phyloP scores from a whole-genome alignment of 2,329 filamentous ascomycete genomes.

The Alternaria postmessia region DNA sequence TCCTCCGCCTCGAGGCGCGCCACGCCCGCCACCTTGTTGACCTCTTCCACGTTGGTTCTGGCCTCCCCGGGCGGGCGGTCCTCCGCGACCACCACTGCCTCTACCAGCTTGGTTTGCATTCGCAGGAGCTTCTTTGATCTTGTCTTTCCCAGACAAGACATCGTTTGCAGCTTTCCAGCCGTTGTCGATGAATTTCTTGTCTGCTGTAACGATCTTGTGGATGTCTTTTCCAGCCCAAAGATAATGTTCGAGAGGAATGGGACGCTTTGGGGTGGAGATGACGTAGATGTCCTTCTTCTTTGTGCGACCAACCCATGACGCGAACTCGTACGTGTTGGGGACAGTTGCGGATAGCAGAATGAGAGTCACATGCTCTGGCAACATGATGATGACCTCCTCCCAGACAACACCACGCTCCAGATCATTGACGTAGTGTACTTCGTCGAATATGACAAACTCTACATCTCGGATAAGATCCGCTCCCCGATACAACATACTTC shows the following conservation, averaged over 20 bases:
- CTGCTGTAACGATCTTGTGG: slow-evolving; percentile 91
- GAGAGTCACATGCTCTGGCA: slow-evolving; percentile 94
- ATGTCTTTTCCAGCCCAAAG: slow-evolving; percentile 94
- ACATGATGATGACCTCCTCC: slow-evolving; percentile 99
- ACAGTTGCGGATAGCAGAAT: slow-evolving; percentile 96
- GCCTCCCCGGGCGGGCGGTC: slow-evolving; percentile 58
- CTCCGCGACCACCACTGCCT: slow-evolving; percentile 58
- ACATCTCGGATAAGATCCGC: slow-evolving; percentile 96
- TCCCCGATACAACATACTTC: slow-evolving; percentile 97
- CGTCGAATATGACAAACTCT: slow-evolving; percentile 98
- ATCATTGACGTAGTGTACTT: slow-evolving; percentile 99
- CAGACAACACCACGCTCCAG: slow-evolving; percentile 95
- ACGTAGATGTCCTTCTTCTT: slow-evolving; percentile 99
- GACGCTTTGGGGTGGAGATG: slow-evolving; percentile 94
- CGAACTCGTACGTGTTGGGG: slow-evolving; percentile 96
- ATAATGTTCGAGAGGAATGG: slow-evolving; percentile 94
- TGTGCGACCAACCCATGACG: slow-evolving; percentile 96
- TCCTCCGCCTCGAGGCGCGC: slow-evolving; percentile 63
- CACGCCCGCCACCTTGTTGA: slow-evolving; percentile 55
- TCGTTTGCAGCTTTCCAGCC: slow-evolving; percentile 96
- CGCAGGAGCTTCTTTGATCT: slow-evolving; percentile 65
- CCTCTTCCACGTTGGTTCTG: slow-evolving; percentile 61
- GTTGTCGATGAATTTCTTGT: slow-evolving; percentile 89
- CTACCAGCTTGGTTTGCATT: slow-evolving; percentile 61
- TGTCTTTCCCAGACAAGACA: slow-evolving; percentile 82